Evolutionary conservation across 1,139 yeast genomes (phyloP).

Genomic region (Candida pseudoviswanathii): DNA sequence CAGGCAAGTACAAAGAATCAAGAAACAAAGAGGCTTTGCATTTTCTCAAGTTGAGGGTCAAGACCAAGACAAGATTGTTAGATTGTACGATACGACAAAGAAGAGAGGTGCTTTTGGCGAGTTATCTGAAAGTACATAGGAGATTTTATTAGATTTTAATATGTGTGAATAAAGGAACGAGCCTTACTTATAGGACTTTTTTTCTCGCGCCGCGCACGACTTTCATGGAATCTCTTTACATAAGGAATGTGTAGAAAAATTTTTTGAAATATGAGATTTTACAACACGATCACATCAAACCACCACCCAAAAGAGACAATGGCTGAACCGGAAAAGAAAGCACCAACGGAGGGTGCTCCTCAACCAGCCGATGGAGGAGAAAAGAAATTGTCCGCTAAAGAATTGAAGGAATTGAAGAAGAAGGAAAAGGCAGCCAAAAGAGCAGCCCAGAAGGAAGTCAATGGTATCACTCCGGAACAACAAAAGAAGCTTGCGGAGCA

Average conservation of each 20-base stretch:
- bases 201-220: background rate
- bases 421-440: slow-evolving; percentile 89
- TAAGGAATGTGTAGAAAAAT: background rate
- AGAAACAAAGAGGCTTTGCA: slow-evolving; percentile 98
- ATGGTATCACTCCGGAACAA: slow-evolving; percentile 50
- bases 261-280: background rate
- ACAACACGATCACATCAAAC: background rate
- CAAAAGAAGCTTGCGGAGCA: slow-evolving; percentile 42
- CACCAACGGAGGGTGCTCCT: slow-evolving; percentile 9
- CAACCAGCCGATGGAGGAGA: slow-evolving; percentile 8
- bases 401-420: slow-evolving; percentile 83
- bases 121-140: slow-evolving; percentile 25
- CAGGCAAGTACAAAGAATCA: slow-evolving; percentile 96
- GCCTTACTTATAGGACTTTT: no score
- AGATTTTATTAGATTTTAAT: slow-evolving; percentile 1
- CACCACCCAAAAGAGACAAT: background rate
- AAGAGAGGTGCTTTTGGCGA: slow-evolving; percentile 58
- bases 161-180: slow-evolving; percentile 7
- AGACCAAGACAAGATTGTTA: slow-evolving; percentile 86
- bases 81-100: slow-evolving; percentile 93
- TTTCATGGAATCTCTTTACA: no score
- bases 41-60: slow-evolving; percentile 94
- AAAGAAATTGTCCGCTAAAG: slow-evolving; percentile 65
- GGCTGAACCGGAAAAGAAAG: slow-evolving; percentile 9
- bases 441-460: slow-evolving; percentile 64